A percentile compares a stretch with the other conserved stretches of the same genome.
Evolutionary conservation across 345 rosid genomes (phyloP).

Genomic region (Toxicodendron radicans): DNA sequence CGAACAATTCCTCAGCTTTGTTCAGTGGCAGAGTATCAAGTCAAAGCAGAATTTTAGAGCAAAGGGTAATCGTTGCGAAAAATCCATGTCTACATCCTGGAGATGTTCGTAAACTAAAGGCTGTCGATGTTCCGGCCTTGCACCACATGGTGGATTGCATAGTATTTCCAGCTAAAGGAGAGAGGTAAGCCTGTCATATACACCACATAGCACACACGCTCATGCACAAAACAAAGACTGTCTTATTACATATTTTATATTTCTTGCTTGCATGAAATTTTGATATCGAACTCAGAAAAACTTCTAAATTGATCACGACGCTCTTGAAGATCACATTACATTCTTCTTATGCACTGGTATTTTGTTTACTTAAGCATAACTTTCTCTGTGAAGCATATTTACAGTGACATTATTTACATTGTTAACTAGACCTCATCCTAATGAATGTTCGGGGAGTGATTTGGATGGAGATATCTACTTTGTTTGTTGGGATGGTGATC

Average conservation of each 20-base stretch:
- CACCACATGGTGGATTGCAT: conserved; percentile 56
- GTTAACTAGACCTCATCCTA: conserved; percentile 35
- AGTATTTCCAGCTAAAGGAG: conserved; percentile 61
- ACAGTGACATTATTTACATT: not conserved
- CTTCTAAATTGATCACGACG: not conserved
- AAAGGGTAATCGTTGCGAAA: conserved; percentile 41
- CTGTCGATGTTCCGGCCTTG: conserved; percentile 49
- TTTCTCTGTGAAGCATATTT: not conserved
- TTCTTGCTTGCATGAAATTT: too few relatives aligned
- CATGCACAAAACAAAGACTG: too few relatives aligned
- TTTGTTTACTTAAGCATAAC: not conserved
- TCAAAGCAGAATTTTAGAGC: not conserved
- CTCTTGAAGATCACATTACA: not conserved
- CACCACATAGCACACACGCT: not conserved
- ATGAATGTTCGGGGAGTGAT: conserved; percentile 19
- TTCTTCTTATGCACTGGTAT: not conserved
- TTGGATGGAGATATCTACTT: conserved; percentile 19
- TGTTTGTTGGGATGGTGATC: conserved; percentile 40
- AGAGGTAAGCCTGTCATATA: conserved; percentile 26
- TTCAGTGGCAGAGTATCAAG: not conserved
- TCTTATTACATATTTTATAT: too few relatives aligned
- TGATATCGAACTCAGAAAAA: too few relatives aligned
- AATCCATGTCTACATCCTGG: conserved; percentile 78
- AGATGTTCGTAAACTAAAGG: conserved; percentile 45
- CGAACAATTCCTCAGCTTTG: not conserved